Evolutionary conservation across 441 rosid genomes (phyloP).

Genomic region (Adansonia gregorii): DNA sequence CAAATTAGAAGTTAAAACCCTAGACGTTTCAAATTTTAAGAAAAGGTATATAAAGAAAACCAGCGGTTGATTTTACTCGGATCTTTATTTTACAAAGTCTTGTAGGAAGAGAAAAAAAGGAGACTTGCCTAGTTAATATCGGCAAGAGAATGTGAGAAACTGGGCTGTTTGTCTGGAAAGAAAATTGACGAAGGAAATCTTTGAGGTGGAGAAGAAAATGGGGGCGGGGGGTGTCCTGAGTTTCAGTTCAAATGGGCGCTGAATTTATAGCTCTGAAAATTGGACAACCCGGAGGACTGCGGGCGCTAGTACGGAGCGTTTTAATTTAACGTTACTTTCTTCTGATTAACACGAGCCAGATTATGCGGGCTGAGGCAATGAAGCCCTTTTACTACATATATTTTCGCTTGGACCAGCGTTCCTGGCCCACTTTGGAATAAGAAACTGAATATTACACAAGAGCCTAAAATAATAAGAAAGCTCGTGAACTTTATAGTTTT

Average conservation of each 20-base stretch:
- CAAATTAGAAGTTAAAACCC: neutral
- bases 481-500: too few species aligned
- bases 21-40: neutral
- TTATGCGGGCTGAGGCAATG: neutral
- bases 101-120: slow-evolving; percentile 6
- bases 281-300: neutral
- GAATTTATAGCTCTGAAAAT: neutral
- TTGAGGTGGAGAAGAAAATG: neutral
- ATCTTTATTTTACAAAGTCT: neutral
- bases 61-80: neutral
- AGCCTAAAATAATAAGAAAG: too few species aligned
- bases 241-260: slow-evolving; percentile 1
- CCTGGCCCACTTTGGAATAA: too few species aligned
- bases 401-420: too few species aligned
- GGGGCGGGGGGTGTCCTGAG: neutral
- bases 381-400: neutral
- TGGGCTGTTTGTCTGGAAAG: slow-evolving; percentile 12
- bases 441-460: too few species aligned
- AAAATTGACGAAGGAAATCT: neutral
- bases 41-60: too few species aligned
- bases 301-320: neutral
- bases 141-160: neutral
- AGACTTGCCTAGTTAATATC: slow-evolving; percentile 6
- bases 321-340: neutral
- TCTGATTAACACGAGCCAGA: neutral